Percentiles rank a stretch among this genome's conserved stretches.
phyloP scores from a whole-genome alignment of 441 rosid genomes.

The Macaranga tanarius region DNA sequence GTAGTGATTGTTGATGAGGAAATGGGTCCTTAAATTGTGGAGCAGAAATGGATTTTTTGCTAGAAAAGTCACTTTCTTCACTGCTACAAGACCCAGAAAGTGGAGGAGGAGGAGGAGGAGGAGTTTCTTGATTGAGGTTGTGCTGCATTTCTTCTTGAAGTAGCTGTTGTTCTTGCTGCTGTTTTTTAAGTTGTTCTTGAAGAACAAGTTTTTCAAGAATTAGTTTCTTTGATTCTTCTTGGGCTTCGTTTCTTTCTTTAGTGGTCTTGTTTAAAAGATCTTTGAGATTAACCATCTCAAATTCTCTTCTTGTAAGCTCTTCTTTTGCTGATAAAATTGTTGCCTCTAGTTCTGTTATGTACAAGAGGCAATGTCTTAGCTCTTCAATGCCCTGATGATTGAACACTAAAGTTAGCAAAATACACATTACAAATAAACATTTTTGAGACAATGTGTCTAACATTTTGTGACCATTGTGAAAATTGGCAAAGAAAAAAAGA shows the following conservation, averaged over 20 bases:
- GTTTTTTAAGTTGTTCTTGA: conserved; percentile 39
- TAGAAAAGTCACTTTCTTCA: conserved; percentile 32
- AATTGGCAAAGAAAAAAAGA: not conserved
- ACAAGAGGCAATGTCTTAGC: conserved; percentile 46
- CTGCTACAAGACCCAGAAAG: conserved; percentile 28
- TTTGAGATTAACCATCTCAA: conserved; percentile 49
- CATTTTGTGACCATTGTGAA: not conserved
- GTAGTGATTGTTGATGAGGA: not conserved
- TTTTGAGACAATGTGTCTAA: too few species aligned
- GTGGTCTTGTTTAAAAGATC: conserved; percentile 43
- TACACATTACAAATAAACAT: not conserved
- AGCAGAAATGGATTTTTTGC: conserved; percentile 20
- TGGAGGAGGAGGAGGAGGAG: conserved; percentile 19
- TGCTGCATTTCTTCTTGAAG: conserved; percentile 16
- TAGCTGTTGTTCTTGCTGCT: conserved; percentile 24
- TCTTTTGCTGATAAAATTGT: conserved; percentile 57
- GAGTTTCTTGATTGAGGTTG: conserved; percentile 22
- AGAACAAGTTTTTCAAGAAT: conserved; percentile 42
- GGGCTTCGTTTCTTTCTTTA: conserved; percentile 60
- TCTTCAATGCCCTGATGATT: conserved; percentile 61
- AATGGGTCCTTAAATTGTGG: conserved; percentile 16
- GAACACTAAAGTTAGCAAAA: not conserved
- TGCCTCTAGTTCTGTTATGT: conserved; percentile 62
- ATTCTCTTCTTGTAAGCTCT: conserved; percentile 55
- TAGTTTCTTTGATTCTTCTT: conserved; percentile 40